Conservation (phyloP, 768 basidiomycete species). For the Tephrocybe sp. region DNA sequence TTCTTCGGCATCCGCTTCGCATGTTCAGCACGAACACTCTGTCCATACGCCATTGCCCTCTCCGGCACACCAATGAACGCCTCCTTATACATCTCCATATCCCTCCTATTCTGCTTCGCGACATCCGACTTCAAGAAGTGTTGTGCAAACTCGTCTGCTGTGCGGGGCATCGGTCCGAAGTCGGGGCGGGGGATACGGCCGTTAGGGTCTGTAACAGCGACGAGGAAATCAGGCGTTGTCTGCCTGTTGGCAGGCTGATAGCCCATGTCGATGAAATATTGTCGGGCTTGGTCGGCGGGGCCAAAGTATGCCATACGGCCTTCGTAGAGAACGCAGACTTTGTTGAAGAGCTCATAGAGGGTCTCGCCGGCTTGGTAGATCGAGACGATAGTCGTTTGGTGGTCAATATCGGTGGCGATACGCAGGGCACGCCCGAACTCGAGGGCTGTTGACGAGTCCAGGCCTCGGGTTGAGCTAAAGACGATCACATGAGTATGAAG, state of each 20-base stretch:
- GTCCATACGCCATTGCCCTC: slow-evolving; percentile 37
- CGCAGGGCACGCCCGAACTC: slow-evolving; percentile 72
- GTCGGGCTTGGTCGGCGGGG: slow-evolving; percentile 57
- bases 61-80: slow-evolving; percentile 46
- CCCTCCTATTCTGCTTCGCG: slow-evolving; percentile 37
- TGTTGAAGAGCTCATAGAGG: slow-evolving; percentile 63
- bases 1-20: slow-evolving; percentile 40
- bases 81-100: slow-evolving; percentile 47
- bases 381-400: slow-evolving; percentile 66
- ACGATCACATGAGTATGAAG: not conserved
- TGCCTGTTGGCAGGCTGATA: slow-evolving; percentile 59
- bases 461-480: slow-evolving; percentile 61
- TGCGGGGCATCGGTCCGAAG: slow-evolving; percentile 36
- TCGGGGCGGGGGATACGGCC: slow-evolving; percentile 45
- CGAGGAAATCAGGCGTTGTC: slow-evolving; percentile 66
- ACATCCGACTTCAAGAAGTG: slow-evolving; percentile 33
- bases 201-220: slow-evolving; percentile 58
- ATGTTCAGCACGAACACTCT: slow-evolving; percentile 52
- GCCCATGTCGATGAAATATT: slow-evolving; percentile 76
- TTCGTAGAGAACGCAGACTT: slow-evolving; percentile 76
- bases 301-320: slow-evolving; percentile 81
- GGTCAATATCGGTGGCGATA: slow-evolving; percentile 57
- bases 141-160: slow-evolving; percentile 45
- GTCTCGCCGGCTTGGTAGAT: slow-evolving; percentile 84
- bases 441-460: slow-evolving; percentile 71